phyloP scores from a whole-genome alignment of 2,329 filamentous ascomycete species.

The Sphaerulina vaccinii region DNA sequence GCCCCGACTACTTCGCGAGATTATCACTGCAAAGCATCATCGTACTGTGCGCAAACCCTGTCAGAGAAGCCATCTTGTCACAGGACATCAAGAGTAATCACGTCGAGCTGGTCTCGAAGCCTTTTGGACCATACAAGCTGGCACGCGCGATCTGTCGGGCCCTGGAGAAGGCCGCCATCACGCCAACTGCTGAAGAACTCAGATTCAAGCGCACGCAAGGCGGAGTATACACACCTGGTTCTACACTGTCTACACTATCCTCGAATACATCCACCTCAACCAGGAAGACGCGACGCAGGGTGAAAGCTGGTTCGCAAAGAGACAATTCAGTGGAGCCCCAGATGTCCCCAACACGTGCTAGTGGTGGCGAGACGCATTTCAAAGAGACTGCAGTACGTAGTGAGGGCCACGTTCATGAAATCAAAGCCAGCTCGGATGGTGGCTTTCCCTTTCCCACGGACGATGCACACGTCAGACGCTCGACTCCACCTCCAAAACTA shows the following conservation, averaged over 20 bases:
- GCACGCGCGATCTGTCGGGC: slow-evolving; percentile 19
- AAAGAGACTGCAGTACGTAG: not conserved
- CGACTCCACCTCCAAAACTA: not conserved
- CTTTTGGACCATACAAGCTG: slow-evolving; percentile 27
- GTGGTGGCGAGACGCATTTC: not conserved
- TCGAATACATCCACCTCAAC: too few relatives aligned
- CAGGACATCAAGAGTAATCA: slow-evolving; percentile 24
- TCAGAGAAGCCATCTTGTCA: slow-evolving; percentile 26
- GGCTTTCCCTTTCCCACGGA: not conserved
- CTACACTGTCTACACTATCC: too few relatives aligned
- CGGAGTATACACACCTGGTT: not conserved
- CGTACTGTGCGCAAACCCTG: slow-evolving; percentile 37
- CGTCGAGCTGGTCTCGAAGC: slow-evolving; percentile 24
- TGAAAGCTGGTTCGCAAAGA: not conserved
- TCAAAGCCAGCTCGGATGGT: not conserved
- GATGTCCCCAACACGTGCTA: not conserved
- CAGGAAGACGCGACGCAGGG: not conserved
- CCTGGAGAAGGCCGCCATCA: slow-evolving; percentile 11
- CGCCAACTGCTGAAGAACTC: not conserved
- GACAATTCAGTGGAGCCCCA: not conserved
- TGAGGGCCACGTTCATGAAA: not conserved
- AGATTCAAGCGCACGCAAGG: not conserved
- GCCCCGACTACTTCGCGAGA: slow-evolving; percentile 19
- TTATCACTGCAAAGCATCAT: slow-evolving; percentile 30
- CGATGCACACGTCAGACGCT: not conserved